These are phyloP conservation scores for Epichloe sibirici DNA, from an alignment of 2,329 filamentous ascomycete genomes.

Conservation along the genomic window DNA sequence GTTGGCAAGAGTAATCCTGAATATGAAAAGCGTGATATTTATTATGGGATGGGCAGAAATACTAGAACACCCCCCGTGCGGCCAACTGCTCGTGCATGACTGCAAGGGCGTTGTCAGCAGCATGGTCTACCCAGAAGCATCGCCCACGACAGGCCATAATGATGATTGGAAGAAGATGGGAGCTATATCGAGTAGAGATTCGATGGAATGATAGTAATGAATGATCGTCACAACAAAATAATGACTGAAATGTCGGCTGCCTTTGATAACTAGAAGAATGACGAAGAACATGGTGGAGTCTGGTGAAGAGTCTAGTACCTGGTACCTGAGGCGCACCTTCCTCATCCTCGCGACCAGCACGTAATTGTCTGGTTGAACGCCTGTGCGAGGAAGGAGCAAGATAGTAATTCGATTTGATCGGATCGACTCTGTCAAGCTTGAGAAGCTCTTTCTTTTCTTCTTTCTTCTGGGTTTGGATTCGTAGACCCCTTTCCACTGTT, in stretches of 20 bases:
- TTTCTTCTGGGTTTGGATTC: no score
- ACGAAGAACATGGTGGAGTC: not conserved
- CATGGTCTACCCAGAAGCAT: slow-evolving; percentile 11
- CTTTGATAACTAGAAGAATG: not conserved
- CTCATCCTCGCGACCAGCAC: not conserved
- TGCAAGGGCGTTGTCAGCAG: not conserved
- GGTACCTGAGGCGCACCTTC: not conserved
- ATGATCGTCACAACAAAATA: not conserved
- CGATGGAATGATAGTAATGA: not conserved
- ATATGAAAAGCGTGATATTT: slow-evolving; percentile 16
- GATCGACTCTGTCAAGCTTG: no score
- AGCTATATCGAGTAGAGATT: not conserved
- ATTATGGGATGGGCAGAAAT: slow-evolving; percentile 19
- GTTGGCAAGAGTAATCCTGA: slow-evolving; percentile 10
- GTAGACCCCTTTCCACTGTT: no score
- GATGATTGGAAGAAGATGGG: not conserved
- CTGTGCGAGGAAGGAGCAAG: not conserved
- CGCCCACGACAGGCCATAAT: slow-evolving; percentile 13
- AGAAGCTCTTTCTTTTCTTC: no score
- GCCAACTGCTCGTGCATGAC: slow-evolving; percentile 12
- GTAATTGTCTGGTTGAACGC: not conserved
- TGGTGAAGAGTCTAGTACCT: not conserved
- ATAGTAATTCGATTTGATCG: no score
- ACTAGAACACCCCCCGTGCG: slow-evolving; percentile 14
- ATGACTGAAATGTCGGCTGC: not conserved